Conservation (phyloP, 768 basidiomycete species). For the Hebeloma cylindrosporum region DNA sequence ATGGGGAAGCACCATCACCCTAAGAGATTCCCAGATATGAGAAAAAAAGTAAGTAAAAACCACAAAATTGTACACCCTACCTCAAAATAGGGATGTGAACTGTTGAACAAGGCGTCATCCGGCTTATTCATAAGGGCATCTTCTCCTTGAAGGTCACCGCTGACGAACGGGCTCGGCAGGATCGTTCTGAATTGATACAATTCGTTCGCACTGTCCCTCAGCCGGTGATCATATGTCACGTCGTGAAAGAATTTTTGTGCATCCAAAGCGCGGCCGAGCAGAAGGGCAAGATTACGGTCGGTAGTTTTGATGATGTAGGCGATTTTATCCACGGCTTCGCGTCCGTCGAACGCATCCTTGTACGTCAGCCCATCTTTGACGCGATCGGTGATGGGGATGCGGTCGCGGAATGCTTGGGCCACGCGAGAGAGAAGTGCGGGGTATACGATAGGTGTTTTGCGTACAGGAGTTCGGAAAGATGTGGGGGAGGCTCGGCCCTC, state of each 20-base stretch:
- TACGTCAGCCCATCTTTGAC: slow-evolving; percentile 96
- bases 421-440: slow-evolving; percentile 96
- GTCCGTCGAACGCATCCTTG: slow-evolving; percentile 94
- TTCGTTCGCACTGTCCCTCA: slow-evolving; percentile 86
- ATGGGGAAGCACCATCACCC: slow-evolving; percentile 31
- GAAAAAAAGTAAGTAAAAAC: slow-evolving; percentile 1
- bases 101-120: slow-evolving; percentile 9
- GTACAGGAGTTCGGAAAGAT: slow-evolving; percentile 39
- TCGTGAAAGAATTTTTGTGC: slow-evolving; percentile 99
- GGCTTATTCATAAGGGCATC: slow-evolving; percentile 19
- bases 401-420: slow-evolving; percentile 87
- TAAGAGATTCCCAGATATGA: slow-evolving; percentile 11
- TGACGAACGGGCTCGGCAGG: slow-evolving; percentile 81
- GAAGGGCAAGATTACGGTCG: slow-evolving; percentile 90
- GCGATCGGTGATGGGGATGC: slow-evolving; percentile 74
- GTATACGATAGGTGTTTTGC: slow-evolving; percentile 79
- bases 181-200: slow-evolving; percentile 91
- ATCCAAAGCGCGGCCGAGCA: slow-evolving; percentile 94
- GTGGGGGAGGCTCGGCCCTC: slow-evolving; percentile 42
- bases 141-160: slow-evolving; percentile 56
- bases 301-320: slow-evolving; percentile 98
- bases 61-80: background rate
- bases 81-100: slow-evolving; percentile 8
- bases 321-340: slow-evolving; percentile 96
- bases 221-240: slow-evolving; percentile 96